These are phyloP conservation scores for Erodium maritimum DNA, from an alignment of 345 rosid species.

Conservation along the genomic window DNA sequence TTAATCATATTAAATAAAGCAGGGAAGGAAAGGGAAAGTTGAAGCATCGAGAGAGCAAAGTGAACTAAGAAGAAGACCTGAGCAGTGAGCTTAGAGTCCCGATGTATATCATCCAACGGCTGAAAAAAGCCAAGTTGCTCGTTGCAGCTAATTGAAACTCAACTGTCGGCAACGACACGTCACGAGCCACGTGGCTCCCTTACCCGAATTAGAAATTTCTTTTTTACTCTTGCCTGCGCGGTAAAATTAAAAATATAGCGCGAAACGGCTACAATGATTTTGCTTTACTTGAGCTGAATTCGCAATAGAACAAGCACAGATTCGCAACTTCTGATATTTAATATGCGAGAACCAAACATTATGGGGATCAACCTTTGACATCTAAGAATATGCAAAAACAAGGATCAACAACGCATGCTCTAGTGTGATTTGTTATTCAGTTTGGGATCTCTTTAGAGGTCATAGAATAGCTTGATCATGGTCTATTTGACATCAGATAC, in stretches of 20 bases:
- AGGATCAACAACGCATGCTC: not conserved
- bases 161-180: not conserved
- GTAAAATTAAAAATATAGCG: too few species aligned
- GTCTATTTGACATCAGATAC: not conserved
- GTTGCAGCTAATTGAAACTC: not conserved
- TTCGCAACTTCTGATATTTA: too few species aligned
- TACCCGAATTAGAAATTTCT: too few species aligned
- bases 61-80: not conserved
- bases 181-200: not conserved
- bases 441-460: not conserved
- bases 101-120: not conserved
- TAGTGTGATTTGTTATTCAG: not conserved
- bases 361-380: too few species aligned
- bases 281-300: too few species aligned
- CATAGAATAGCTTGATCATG: not conserved
- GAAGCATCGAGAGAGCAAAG: not conserved
- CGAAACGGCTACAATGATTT: too few species aligned
- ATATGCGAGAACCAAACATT: too few species aligned
- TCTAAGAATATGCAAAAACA: not conserved
- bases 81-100: not conserved
- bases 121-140: not conserved
- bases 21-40: not conserved
- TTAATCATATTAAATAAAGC: not conserved
- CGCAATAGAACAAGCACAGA: too few species aligned
- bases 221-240: too few species aligned